Conservation (phyloP, 352 stramenopile species). For the Blastocystis sp. region DNA sequence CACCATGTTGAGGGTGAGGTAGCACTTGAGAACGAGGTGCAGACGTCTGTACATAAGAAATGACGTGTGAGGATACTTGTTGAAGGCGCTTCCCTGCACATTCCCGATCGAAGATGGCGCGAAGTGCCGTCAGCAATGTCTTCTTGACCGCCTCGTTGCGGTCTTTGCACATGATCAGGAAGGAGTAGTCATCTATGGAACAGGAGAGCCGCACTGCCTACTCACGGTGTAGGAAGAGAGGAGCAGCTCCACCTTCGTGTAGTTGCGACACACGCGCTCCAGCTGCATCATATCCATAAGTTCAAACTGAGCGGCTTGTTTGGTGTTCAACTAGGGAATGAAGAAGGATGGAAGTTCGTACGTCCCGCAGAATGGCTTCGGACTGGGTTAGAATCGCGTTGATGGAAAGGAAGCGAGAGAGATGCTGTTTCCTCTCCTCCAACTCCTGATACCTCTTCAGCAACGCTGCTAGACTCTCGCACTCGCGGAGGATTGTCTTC, state of each 20-base stretch:
- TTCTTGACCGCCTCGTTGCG: constrained; percentile 13
- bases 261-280: constrained; percentile 9
- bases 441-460: constrained; percentile 20
- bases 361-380: not conserved
- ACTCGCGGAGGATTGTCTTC: constrained; percentile 35
- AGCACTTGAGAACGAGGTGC: constrained; percentile 31
- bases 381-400: constrained; percentile 7
- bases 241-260: not conserved
- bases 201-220: not conserved
- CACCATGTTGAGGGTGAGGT: constrained; percentile 46
- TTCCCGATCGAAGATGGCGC: constrained; percentile 39
- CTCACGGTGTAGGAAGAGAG: constrained; percentile 13
- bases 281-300: constrained; percentile 30
- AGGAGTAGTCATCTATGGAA: constrained; percentile 10
- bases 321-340: not conserved
- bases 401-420: constrained; percentile 18
- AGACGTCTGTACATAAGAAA: constrained; percentile 23
- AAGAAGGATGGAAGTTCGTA: not conserved
- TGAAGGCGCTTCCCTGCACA: constrained; percentile 21
- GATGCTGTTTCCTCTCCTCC: constrained; percentile 35
- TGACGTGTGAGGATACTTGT: not conserved
- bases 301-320: constrained; percentile 36
- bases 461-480: not conserved
- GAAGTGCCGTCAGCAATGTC: not conserved
- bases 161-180: constrained; percentile 65